phyloP scores from a whole-genome alignment of 2,329 filamentous ascomycete genomes.

The Leptographium procerum region DNA sequence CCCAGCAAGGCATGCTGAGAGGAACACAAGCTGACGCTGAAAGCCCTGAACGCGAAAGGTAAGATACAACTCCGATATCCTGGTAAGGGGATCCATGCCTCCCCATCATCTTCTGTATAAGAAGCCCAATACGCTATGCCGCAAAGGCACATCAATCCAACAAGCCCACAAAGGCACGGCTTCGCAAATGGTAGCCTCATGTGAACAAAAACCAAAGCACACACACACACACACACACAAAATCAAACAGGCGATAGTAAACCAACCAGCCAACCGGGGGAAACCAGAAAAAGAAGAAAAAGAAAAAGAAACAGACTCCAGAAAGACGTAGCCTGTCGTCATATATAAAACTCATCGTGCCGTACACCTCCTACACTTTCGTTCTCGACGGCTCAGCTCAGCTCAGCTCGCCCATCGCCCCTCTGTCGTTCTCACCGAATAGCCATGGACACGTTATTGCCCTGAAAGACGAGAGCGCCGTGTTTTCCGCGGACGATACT shows the following conservation, averaged over 20 bases:
- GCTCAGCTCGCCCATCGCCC: background rate
- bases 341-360: background rate
- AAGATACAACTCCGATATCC: background rate
- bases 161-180: no score
- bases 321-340: background rate
- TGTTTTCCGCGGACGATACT: slow-evolving; percentile 35
- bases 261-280: background rate
- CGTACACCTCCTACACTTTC: background rate
- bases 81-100: background rate
- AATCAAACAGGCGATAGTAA: background rate
- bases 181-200: background rate
- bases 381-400: background rate
- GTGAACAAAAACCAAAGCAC: no score
- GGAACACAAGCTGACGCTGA: background rate
- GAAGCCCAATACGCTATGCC: background rate
- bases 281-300: background rate
- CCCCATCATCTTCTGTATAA: background rate
- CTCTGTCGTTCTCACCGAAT: background rate
- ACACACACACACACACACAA: background rate
- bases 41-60: background rate
- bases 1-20: background rate
- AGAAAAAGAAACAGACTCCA: background rate
- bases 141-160: no score
- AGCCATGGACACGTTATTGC: slow-evolving; percentile 20
- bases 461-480: slow-evolving; percentile 38